These are phyloP conservation scores for Leucosporidium scottii DNA, from an alignment of 768 basidiomycete species.

Conservation along the genomic window DNA sequence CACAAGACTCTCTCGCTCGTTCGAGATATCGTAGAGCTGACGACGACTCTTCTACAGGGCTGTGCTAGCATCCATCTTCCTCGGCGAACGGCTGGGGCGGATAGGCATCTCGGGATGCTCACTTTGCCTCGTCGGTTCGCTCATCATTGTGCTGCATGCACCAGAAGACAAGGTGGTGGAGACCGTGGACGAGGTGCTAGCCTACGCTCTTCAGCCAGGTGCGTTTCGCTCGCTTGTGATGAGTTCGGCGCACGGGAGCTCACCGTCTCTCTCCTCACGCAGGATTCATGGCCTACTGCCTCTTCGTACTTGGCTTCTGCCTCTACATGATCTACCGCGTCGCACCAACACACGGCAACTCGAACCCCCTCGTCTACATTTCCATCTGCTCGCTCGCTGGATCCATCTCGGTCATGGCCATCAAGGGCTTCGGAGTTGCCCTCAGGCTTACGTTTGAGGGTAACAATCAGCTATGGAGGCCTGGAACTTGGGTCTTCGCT, in stretches of 20 bases:
- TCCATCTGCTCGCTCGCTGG: constrained; percentile 95
- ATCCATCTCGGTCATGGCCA: constrained; percentile 95
- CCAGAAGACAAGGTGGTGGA: constrained; percentile 88
- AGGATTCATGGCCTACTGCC: constrained; percentile 89
- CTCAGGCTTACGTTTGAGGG: constrained; percentile 88
- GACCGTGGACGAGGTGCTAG: constrained; percentile 87
- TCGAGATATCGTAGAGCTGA: background rate
- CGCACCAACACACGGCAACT: constrained; percentile 75
- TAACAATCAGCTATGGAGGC: constrained; percentile 89
- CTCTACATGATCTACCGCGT: constrained; percentile 80
- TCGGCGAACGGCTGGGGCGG: constrained; percentile 89
- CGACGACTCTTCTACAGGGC: constrained; percentile 52
- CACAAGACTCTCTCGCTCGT: background rate
- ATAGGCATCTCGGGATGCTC: constrained; percentile 82
- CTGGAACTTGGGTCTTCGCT: constrained; percentile 93
- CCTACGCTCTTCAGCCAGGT: constrained; percentile 88
- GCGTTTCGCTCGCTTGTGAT: constrained; percentile 72
- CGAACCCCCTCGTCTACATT: constrained; percentile 83
- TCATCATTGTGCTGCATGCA: constrained; percentile 92
- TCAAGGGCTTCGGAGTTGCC: constrained; percentile 96
- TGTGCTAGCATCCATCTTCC: constrained; percentile 82
- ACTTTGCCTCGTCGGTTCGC: constrained; percentile 72
- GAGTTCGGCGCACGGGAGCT: constrained; percentile 47
- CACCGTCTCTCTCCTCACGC: background rate
- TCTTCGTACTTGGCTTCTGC: constrained; percentile 72